Conservation (phyloP, 2,329 filamentous ascomycete genomes). For the Orbilia blumenaviensis region DNA sequence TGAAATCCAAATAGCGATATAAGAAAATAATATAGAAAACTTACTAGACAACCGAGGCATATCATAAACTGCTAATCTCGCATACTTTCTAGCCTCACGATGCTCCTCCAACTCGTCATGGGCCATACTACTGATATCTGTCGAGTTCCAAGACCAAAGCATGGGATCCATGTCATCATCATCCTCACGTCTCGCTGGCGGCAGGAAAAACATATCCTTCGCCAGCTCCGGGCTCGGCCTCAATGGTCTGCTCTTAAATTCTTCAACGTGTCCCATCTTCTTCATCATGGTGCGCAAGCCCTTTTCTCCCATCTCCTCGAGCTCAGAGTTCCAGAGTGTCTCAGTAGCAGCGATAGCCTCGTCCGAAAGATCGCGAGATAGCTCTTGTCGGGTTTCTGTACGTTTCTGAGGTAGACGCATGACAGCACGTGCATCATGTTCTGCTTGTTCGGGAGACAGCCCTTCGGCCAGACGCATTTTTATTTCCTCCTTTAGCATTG, state of each 20-base stretch:
- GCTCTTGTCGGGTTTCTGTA: conserved; percentile 21
- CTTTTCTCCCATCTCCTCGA: conserved; percentile 48
- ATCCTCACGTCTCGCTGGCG: conserved; percentile 62
- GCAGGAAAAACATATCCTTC: conserved; percentile 61
- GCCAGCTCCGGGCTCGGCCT: conserved; percentile 61
- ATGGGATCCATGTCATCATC: conserved; percentile 64
- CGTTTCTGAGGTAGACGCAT: conserved; percentile 48
- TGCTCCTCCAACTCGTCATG: conserved; percentile 89
- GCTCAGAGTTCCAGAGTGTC: conserved; percentile 37
- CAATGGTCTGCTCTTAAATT: conserved; percentile 23
- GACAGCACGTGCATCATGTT: conserved; percentile 46
- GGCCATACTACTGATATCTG: conserved; percentile 83
- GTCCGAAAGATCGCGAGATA: conserved; percentile 47
- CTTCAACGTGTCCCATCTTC: conserved; percentile 25
- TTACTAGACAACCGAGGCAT: conserved; percentile 88
- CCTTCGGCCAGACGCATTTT: conserved; percentile 41
- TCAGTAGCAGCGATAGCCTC: conserved; percentile 39
- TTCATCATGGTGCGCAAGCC: conserved; percentile 40
- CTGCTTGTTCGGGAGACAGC: conserved; percentile 26
- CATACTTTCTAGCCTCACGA: conserved; percentile 87
- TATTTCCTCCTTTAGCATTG: conserved; percentile 35
- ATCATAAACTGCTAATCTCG: conserved; percentile 89
- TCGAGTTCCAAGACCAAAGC: conserved; percentile 72
- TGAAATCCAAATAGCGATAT: neutral
- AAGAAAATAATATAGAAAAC: conserved; percentile 60